Evolutionary conservation across 768 basidiomycete genomes (phyloP).

Genomic region (Dentipellis fragilis): DNA sequence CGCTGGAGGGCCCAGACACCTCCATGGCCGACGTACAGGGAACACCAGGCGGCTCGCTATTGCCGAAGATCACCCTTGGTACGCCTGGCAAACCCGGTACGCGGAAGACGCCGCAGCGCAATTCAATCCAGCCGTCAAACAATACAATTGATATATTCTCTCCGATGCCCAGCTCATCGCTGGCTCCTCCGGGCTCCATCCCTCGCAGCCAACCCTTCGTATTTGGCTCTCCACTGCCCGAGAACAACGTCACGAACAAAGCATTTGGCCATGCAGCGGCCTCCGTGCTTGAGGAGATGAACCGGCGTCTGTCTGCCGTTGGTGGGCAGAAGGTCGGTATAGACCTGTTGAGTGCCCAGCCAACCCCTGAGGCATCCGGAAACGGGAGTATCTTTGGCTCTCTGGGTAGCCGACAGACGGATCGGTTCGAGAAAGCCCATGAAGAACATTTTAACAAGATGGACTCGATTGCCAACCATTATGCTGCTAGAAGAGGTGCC

Average conservation of each 20-base stretch:
- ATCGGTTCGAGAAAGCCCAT: constrained; percentile 49
- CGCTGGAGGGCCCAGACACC: not conserved
- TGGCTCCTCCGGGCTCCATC: constrained; percentile 8
- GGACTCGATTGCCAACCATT: constrained; percentile 59
- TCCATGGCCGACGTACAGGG: not conserved
- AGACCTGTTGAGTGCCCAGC: constrained; percentile 31
- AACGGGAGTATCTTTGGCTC: constrained; percentile 1
- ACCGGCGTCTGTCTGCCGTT: constrained; percentile 50
- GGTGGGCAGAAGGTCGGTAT: constrained; percentile 41
- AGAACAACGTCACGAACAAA: constrained; percentile 49
- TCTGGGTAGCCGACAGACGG: constrained; percentile 4
- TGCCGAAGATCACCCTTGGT: constrained; percentile 14
- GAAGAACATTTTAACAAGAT: constrained; percentile 62
- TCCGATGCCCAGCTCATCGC: constrained; percentile 18
- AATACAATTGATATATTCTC: constrained; percentile 31
- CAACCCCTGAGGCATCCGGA: not conserved
- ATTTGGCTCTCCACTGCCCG: constrained; percentile 68
- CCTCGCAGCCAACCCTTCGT: constrained; percentile 45
- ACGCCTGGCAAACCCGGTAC: constrained; percentile 13
- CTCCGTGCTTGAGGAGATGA: constrained; percentile 78
- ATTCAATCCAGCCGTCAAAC: constrained; percentile 19
- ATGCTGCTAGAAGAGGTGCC: constrained; percentile 30
- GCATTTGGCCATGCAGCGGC: constrained; percentile 59
- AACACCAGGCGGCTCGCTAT: constrained; percentile 25
- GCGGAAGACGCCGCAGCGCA: not conserved